Evolutionary conservation across 805 yeast genomes (phyloP).

Genomic region (Nakazawaea siamensis): DNA sequence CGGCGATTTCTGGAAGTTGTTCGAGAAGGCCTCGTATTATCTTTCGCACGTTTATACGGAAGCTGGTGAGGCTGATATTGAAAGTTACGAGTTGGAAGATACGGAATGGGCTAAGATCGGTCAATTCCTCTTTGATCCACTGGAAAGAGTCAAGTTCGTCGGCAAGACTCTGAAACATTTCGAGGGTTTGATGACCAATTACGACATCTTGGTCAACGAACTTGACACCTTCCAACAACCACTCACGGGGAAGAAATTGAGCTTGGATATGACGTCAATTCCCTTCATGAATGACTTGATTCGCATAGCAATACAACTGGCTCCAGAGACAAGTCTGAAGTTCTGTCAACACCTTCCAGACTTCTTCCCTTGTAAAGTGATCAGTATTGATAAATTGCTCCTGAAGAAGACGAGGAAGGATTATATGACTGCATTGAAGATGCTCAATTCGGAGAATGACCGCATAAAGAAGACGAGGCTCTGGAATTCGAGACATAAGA

Average conservation of each 20-base stretch:
- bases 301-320: background rate
- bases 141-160: conserved; percentile 14
- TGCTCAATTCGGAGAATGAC: conserved; percentile 25
- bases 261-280: background rate
- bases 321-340: background rate
- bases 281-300: conserved; percentile 2
- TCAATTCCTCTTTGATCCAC: conserved; percentile 20
- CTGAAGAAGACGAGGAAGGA: conserved; percentile 18
- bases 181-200: conserved; percentile 14
- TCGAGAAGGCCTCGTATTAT: conserved; percentile 36
- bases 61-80: conserved; percentile 17
- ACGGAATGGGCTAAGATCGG: conserved; percentile 33
- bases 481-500: conserved; percentile 25
- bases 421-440: conserved; percentile 29
- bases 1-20: conserved; percentile 26
- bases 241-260: conserved; percentile 11
- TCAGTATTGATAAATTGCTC: conserved; percentile 27
- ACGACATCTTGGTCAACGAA: conserved; percentile 18
- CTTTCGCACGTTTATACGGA: conserved; percentile 28
- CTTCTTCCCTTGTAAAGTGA: conserved; percentile 31
- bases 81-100: conserved; percentile 30
- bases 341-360: background rate
- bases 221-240: conserved; percentile 10
- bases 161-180: conserved; percentile 11
- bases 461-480: conserved; percentile 31